Evolutionary conservation across 257 asterid genomes (phyloP).

Genomic region (Scutellaria galericulata): DNA sequence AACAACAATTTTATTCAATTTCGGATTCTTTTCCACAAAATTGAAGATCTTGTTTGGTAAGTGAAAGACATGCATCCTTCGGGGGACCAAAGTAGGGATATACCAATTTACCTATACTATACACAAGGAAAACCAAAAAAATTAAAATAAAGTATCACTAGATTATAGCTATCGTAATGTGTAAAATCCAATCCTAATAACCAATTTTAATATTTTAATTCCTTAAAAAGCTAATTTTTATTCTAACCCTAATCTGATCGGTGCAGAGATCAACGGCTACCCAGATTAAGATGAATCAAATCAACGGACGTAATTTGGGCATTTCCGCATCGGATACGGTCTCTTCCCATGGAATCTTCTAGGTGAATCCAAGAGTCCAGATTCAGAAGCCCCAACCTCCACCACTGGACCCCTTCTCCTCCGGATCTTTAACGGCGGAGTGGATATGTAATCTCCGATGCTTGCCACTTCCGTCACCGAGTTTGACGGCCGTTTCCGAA

Average conservation of each 20-base stretch:
- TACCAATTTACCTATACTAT: no score
- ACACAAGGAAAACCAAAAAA: neutral
- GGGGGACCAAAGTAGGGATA: no score
- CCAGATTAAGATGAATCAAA: constrained; percentile 1
- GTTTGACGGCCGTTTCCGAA: neutral
- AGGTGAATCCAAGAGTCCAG: neutral
- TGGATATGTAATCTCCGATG: neutral
- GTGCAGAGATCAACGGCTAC: constrained; percentile 10
- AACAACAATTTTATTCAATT: no score
- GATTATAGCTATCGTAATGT: neutral
- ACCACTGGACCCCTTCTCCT: neutral
- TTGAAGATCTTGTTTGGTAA: no score
- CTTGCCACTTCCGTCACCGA: no score
- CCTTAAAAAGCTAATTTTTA: neutral
- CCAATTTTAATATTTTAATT: neutral
- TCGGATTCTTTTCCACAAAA: no score
- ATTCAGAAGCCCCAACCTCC: no score
- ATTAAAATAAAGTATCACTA: no score
- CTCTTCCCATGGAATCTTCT: constrained; percentile 10
- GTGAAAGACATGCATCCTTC: no score
- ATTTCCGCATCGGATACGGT: neutral
- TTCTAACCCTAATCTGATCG: constrained; percentile 22
- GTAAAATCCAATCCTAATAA: constrained; percentile 12
- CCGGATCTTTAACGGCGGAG: constrained; percentile 12
- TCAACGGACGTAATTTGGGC: neutral